phyloP scores from a whole-genome alignment of 257 asterid genomes.

The Fraxinus cuspidata region DNA sequence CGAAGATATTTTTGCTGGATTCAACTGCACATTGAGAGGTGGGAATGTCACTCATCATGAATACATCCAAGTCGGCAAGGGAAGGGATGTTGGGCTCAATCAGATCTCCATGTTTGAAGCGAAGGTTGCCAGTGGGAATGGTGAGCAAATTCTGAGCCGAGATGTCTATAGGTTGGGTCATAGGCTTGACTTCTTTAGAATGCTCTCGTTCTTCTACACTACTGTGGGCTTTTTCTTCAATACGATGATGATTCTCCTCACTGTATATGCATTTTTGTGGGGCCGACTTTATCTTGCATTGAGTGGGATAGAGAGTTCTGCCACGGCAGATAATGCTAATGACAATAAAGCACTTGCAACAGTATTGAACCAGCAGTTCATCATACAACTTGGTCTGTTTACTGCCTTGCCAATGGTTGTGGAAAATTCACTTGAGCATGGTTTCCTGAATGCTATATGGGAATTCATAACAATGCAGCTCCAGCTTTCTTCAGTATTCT shows the following conservation, averaged over 20 bases:
- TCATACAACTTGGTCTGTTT: constrained; percentile 89
- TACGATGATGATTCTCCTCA: constrained; percentile 91
- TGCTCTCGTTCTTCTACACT: constrained; percentile 96
- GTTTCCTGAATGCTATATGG: constrained; percentile 89
- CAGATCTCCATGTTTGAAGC: constrained; percentile 98
- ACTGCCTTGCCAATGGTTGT: constrained; percentile 97
- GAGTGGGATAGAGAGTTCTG: constrained; percentile 85
- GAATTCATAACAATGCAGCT: constrained; percentile 96
- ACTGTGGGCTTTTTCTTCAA: constrained; percentile 95
- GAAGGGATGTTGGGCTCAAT: constrained; percentile 97
- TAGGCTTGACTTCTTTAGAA: constrained; percentile 92
- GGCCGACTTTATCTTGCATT: constrained; percentile 96
- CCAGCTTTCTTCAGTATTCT: constrained; percentile 91
- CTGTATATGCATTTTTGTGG: constrained; percentile 95
- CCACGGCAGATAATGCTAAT: constrained; percentile 41
- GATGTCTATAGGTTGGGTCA: constrained; percentile 98
- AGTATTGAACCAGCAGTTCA: constrained; percentile 95
- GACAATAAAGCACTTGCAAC: constrained; percentile 89
- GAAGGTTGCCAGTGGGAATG: constrained; percentile 97
- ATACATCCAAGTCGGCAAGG: constrained; percentile 98
- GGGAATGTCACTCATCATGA: constrained; percentile 97
- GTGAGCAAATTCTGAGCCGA: constrained; percentile 93
- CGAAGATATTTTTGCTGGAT: constrained; percentile 98
- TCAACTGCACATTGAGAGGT: constrained; percentile 96
- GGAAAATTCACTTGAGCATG: constrained; percentile 95